A percentile compares a stretch with the other conserved stretches of the same genome.
phyloP scores from a whole-genome alignment of 2,329 filamentous ascomycete genomes.

The Akanthomyces lecanii region DNA sequence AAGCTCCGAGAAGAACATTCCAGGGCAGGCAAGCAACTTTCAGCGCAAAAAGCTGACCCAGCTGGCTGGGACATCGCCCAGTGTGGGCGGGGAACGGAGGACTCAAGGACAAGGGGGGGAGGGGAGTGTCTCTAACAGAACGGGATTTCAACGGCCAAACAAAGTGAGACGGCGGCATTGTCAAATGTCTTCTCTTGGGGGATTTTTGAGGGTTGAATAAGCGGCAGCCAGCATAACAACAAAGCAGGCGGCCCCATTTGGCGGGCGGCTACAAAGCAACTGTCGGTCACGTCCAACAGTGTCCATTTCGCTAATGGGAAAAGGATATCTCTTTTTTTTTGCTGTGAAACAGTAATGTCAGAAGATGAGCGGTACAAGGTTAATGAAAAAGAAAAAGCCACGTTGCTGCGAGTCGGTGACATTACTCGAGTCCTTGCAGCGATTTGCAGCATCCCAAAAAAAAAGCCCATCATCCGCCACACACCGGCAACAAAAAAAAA shows the following conservation, averaged over 20 bases:
- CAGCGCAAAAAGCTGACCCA: not conserved
- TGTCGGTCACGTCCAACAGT: too few relatives aligned
- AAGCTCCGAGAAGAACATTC: conserved; percentile 3
- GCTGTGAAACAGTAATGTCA: not conserved
- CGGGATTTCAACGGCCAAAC: too few relatives aligned
- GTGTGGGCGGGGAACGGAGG: not conserved
- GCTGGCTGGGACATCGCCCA: not conserved
- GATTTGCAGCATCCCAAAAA: not conserved
- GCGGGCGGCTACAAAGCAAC: too few relatives aligned
- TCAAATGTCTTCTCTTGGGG: too few relatives aligned
- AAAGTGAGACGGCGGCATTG: too few relatives aligned
- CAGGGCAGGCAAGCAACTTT: not conserved
- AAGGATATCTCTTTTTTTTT: too few relatives aligned
- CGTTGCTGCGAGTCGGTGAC: conserved; percentile 5
- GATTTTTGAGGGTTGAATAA: too few relatives aligned
- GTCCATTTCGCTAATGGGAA: too few relatives aligned
- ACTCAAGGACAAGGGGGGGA: not conserved
- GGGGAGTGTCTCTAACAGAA: conserved; percentile 1
- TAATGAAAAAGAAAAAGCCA: not conserved
- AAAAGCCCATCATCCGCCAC: conserved; percentile 11
- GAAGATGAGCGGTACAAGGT: too few relatives aligned
- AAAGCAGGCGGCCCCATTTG: too few relatives aligned
- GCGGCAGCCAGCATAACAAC: too few relatives aligned
- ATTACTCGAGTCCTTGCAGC: conserved; percentile 13
- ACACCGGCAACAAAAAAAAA: not conserved